Evolutionary conservation across 2,329 filamentous ascomycete species (phyloP), one percentile per base, ranked within the genome.

Genomic region (Cyanodermella asteris): DNA sequence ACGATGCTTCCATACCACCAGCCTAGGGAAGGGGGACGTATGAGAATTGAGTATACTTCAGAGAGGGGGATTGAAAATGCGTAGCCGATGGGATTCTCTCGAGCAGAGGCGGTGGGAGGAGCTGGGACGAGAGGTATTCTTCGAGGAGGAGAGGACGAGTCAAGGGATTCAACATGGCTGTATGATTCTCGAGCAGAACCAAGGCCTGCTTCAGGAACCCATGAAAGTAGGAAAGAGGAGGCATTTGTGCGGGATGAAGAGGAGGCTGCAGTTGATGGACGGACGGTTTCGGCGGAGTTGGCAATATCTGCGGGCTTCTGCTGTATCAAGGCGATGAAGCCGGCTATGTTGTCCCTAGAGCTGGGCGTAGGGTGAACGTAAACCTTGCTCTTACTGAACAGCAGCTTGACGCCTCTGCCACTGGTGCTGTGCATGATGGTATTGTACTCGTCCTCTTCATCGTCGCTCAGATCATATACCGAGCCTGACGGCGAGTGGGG

Each of bases 1-100:
- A 97, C 73, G 15, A 97, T 52, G 34, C 81, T 91, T 17, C 87
- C 87, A 45, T 90, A 93, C 87, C 87, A 97, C 90, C 87, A 97
- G 10, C 87, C 90, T 6, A 91, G 52, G 44, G 80, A 93, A 5
- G 87, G 90, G 4, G 84, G 84, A 2, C 87, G 69, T 19, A 97
- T 72, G 6, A 91, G 60, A 5, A 97, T 59, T 15, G 78, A 91
- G 50, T 90, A 97, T 31, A 97, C 72, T 34, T 84, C 76, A 36
- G 69, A 78, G 16, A 94, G 64, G 2, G 87, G 87, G 5, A 97
- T 64, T 2, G 84, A 81, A 43, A 97, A 97, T 2, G 87, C 70
- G 44, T 91, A 93, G 4, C 82, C 82, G 24, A 68, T 55, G 1
- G 73, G 64, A 22, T 64, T 64, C 31, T 62, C 60, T 43, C 82